phyloP scores from a whole-genome alignment of 2,329 filamentous ascomycete species.

The Penicillium sp. region DNA sequence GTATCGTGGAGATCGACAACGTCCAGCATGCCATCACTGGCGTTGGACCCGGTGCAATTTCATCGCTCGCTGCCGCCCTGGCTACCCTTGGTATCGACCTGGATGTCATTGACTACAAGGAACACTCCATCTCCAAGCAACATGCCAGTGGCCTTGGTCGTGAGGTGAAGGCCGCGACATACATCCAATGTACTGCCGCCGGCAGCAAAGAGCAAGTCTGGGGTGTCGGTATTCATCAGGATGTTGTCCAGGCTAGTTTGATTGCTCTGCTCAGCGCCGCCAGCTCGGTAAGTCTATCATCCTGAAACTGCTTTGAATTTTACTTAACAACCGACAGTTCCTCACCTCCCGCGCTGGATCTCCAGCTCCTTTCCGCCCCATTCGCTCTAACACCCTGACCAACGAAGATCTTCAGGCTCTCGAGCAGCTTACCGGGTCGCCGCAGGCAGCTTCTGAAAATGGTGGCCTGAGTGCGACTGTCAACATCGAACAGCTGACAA shows the following conservation, averaged over 20 bases:
- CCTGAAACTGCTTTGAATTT: no score
- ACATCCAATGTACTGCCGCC: constrained; percentile 76
- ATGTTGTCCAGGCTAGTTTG: constrained; percentile 83
- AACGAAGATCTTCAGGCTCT: constrained; percentile 42
- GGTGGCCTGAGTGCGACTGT: constrained; percentile 29
- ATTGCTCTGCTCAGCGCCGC: constrained; percentile 80
- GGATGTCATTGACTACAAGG: constrained; percentile 92
- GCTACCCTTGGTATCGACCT: constrained; percentile 73
- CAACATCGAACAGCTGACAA: constrained; percentile 36
- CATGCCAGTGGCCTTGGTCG: constrained; percentile 56
- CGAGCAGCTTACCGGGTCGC: constrained; percentile 34
- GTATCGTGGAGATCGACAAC: constrained; percentile 76
- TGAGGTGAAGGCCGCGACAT: constrained; percentile 87
- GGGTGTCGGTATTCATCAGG: constrained; percentile 64
- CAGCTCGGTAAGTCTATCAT: constrained; percentile 73
- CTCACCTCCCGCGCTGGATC: constrained; percentile 64
- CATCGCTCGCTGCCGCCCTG: constrained; percentile 76
- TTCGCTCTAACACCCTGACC: constrained; percentile 49
- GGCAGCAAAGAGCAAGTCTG: constrained; percentile 52
- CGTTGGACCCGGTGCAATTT: constrained; percentile 84
- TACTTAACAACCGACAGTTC: constrained; percentile 52
- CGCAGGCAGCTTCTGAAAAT: constrained; percentile 21
- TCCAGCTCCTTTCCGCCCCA: constrained; percentile 58
- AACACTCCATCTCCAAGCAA: constrained; percentile 67
- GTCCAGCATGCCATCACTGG: constrained; percentile 72